Conservation (phyloP, 495 filamentous ascomycete genomes). For the Patellaria atrata region DNA sequence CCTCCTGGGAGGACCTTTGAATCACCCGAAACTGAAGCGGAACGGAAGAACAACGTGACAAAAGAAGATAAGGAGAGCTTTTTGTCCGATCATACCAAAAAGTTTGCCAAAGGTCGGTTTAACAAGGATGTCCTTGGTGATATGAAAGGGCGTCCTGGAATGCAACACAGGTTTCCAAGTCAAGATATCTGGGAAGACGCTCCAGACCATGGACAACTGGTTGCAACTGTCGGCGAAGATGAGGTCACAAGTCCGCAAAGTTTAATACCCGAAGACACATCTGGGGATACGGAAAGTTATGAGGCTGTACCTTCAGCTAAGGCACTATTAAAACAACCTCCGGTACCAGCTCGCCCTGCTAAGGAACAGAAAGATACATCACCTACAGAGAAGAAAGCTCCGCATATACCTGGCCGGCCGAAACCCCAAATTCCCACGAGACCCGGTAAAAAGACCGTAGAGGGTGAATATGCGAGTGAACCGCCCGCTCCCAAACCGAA, state of each 20-base stretch:
- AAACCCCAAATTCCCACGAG: conserved; percentile 70
- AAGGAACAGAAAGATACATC: conserved; percentile 27
- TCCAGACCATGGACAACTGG: conserved; percentile 66
- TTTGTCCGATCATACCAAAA: conserved; percentile 19
- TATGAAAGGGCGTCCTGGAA: conserved; percentile 31
- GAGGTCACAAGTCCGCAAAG: no score
- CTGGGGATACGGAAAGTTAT: conserved; percentile 15
- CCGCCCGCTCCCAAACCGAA: conserved; percentile 24
- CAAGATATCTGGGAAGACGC: conserved; percentile 95
- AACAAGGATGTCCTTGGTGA: conserved; percentile 30
- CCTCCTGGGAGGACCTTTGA: conserved; percentile 31
- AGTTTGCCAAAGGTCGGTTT: conserved; percentile 29
- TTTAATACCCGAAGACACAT: conserved; percentile 24
- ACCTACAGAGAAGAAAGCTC: conserved; percentile 26
- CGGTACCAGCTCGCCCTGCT: conserved; percentile 8
- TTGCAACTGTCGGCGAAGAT: conserved; percentile 60
- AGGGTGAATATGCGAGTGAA: conserved; percentile 4
- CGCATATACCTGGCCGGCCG: conserved; percentile 45
- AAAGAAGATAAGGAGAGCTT: conserved; percentile 34
- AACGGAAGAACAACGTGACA: conserved; percentile 31
- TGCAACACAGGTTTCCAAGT: conserved; percentile 75
- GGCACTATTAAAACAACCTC: conserved; percentile 22
- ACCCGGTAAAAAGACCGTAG: conserved; percentile 37
- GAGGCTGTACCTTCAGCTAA: no score
- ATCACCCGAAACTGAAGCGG: conserved; percentile 40